Percentiles rank a stretch among this genome's conserved stretches.
Conservation (phyloP, 768 basidiomycete genomes). For the Psilocybe subaeruginosa region DNA sequence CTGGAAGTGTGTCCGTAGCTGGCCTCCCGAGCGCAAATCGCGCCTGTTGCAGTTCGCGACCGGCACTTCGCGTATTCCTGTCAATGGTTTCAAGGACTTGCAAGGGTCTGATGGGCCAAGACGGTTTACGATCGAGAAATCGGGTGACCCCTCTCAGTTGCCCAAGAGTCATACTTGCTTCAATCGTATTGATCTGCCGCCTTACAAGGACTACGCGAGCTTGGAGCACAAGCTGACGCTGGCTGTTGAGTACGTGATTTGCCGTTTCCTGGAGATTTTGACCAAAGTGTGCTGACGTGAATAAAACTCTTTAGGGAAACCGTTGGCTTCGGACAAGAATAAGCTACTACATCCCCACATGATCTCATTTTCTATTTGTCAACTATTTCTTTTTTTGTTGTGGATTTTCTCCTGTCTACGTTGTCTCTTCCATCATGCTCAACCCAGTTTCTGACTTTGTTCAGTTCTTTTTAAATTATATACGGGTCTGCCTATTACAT, state of each 20-base stretch:
- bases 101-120: conserved; percentile 98
- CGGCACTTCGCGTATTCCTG: conserved; percentile 95
- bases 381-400: conserved; percentile 14
- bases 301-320: conserved; percentile 64
- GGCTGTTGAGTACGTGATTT: conserved; percentile 81
- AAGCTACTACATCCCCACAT: conserved; percentile 28
- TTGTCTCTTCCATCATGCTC: background rate
- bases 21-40: conserved; percentile 98
- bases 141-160: conserved; percentile 93
- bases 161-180: conserved; percentile 98
- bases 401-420: conserved; percentile 5
- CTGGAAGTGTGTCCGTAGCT: conserved; percentile 98
- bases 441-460: background rate
- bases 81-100: conserved; percentile 98
- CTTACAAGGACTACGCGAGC: conserved; percentile 94
- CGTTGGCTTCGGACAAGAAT: conserved; percentile 94
- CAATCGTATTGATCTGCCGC: conserved; percentile 96
- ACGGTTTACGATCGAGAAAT: conserved; percentile 98
- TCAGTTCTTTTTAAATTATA: conserved; percentile 4
- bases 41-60: conserved; percentile 96
- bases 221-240: conserved; percentile 94
- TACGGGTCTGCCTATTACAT: background rate
- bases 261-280: conserved; percentile 2
- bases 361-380: conserved; percentile 4
- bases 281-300: conserved; percentile 10